A percentile compares a stretch with the other conserved stretches of the same genome.
Evolutionary conservation across 2,329 filamentous ascomycete species (phyloP).

Genomic region (Monilinia fructicola): DNA sequence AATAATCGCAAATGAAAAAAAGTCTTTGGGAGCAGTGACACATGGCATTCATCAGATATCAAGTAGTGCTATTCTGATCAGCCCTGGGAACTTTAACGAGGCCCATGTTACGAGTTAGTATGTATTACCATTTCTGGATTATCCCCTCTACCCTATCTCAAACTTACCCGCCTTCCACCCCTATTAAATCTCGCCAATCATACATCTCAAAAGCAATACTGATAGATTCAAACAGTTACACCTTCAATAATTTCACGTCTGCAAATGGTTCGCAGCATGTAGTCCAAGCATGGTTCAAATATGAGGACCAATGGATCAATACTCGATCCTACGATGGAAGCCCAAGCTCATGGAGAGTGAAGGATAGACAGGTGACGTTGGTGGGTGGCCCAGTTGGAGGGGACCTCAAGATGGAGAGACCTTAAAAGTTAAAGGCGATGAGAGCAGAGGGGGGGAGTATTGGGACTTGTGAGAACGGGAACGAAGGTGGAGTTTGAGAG

Average conservation of each 20-base stretch:
- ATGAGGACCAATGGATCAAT: constrained; percentile 15
- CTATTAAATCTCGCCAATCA: too few species aligned
- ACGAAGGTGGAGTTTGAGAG: not conserved
- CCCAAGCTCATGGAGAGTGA: constrained; percentile 18
- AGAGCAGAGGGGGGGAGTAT: not conserved
- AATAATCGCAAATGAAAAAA: constrained; percentile 11
- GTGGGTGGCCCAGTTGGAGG: constrained; percentile 1
- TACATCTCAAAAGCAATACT: not conserved
- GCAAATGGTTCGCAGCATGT: constrained; percentile 7
- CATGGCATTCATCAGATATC: constrained; percentile 17
- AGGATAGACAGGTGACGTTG: constrained; percentile 8
- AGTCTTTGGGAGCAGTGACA: not conserved
- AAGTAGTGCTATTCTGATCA: constrained; percentile 13
- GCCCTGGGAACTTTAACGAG: not conserved
- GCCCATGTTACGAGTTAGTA: constrained; percentile 19
- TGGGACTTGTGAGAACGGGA: not conserved
- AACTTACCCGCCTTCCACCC: not conserved
- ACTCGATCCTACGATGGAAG: constrained; percentile 4
- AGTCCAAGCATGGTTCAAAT: not conserved
- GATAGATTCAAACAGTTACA: not conserved
- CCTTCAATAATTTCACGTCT: constrained; percentile 9
- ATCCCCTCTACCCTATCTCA: too few species aligned
- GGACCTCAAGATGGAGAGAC: not conserved
- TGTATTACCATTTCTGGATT: not conserved
- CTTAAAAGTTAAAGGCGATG: not conserved